Percentiles rank a stretch among this genome's conserved stretches.
These are phyloP conservation scores for Colletotrichum neosansevieriae DNA, from an alignment of 2,329 filamentous ascomycete species.

Conservation along the genomic window DNA sequence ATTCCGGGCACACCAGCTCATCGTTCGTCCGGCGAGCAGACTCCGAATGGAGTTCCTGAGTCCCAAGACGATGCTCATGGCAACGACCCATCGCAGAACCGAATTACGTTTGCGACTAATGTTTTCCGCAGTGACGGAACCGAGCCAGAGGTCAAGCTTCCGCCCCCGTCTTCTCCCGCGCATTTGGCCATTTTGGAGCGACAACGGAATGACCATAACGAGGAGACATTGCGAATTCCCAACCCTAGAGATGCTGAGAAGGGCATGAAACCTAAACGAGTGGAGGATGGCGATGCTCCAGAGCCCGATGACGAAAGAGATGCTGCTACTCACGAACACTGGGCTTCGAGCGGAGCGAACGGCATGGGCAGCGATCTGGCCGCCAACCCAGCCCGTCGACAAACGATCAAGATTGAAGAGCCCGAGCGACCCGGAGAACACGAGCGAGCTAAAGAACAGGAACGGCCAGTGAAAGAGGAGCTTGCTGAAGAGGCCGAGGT, in stretches of 20 bases:
- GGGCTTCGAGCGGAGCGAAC: constrained; percentile 40
- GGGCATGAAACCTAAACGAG: constrained; percentile 75
- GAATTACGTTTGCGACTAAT: constrained; percentile 78
- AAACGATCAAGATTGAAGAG: constrained; percentile 76
- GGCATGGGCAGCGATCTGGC: constrained; percentile 32
- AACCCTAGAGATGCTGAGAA: constrained; percentile 91
- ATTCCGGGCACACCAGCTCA: constrained; percentile 20
- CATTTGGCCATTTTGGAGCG: constrained; percentile 91
- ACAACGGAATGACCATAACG: constrained; percentile 79
- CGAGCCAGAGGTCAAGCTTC: constrained; percentile 61
- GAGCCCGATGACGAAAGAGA: constrained; percentile 52
- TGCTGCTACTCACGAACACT: constrained; percentile 45
- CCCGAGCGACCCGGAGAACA: constrained; percentile 60
- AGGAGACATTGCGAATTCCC: constrained; percentile 85
- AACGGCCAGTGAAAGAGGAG: constrained; percentile 49
- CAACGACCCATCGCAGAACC: constrained; percentile 28
- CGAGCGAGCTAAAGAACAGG: constrained; percentile 29
- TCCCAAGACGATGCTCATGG: constrained; percentile 4
- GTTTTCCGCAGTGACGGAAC: constrained; percentile 71
- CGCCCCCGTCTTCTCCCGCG: constrained; percentile 71
- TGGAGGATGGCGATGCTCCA: constrained; percentile 53
- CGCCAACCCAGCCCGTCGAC: constrained; percentile 52
- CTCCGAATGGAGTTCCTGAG: constrained; percentile 11
- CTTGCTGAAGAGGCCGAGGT: constrained; percentile 58
- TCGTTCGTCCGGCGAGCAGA: constrained; percentile 20